Evolutionary conservation across 371 early-diverging fungal genomes (phyloP).

Genomic region (Syncephalis plumigaleata): DNA sequence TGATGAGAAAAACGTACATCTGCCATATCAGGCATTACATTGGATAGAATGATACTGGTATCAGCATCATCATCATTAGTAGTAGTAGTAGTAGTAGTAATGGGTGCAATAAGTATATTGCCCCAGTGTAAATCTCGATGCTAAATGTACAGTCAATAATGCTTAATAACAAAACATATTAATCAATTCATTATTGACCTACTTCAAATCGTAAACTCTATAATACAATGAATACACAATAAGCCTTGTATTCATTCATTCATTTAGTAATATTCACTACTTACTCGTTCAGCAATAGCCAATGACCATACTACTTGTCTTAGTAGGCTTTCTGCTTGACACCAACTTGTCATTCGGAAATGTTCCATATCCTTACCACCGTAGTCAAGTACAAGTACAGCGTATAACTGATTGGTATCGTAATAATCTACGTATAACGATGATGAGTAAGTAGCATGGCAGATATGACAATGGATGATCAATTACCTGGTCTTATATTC

Average conservation of each 20-base stretch:
- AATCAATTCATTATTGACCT: not conserved
- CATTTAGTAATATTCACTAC: no score
- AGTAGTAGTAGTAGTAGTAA: no score
- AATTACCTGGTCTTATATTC: no score
- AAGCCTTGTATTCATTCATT: no score
- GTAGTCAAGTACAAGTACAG: slow-evolving; percentile 2
- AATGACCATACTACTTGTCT: slow-evolving; percentile 4
- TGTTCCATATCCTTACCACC: slow-evolving; percentile 3
- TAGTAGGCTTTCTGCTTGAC: slow-evolving; percentile 5
- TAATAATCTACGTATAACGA: slow-evolving; percentile 4
- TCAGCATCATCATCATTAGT: no score
- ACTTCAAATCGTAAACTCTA: slow-evolving; percentile 5
- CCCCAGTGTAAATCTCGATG: slow-evolving; percentile 7
- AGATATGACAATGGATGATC: no score
- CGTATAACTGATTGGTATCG: slow-evolving; percentile 3
- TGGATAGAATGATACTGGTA: not conserved
- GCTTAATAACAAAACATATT: not conserved
- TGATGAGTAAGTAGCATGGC: no score
- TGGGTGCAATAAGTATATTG: slow-evolving; percentile 3
- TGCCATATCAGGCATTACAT: not conserved
- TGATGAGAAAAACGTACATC: not conserved
- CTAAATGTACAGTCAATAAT: slow-evolving; percentile 1
- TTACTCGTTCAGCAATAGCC: slow-evolving; percentile 5
- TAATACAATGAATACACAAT: no score
- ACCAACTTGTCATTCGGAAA: slow-evolving; percentile 3